A percentile compares a stretch with the other conserved stretches of the same genome.
These are phyloP conservation scores for Pseudogymnoascus sp. DNA, from an alignment of 2,329 filamentous ascomycete genomes.

Conservation along the genomic window DNA sequence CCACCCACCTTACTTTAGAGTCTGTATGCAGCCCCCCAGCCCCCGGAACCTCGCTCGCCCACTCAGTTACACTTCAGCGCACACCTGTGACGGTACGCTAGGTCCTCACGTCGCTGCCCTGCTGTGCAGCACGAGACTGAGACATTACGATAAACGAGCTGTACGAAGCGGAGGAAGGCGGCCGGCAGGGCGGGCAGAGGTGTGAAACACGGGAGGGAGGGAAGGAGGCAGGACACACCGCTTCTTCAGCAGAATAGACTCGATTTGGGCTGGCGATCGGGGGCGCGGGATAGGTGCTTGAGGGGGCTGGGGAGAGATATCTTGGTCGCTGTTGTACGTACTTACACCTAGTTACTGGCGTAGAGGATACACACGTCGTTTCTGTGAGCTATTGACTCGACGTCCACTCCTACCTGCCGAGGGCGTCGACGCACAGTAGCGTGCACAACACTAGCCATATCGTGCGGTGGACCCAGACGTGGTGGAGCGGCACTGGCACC, in stretches of 20 bases:
- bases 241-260: background rate
- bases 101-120: background rate
- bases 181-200: background rate
- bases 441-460: background rate
- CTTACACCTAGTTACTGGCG: background rate
- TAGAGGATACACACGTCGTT: background rate
- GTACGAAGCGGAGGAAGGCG: background rate
- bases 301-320: background rate
- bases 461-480: background rate
- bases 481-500: background rate
- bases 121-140: background rate
- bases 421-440: background rate
- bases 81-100: too few relatives aligned
- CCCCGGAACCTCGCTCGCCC: background rate
- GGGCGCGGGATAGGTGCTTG: background rate
- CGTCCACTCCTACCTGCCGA: background rate
- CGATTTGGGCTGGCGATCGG: too few relatives aligned
- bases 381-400: background rate
- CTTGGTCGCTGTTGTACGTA: too few relatives aligned
- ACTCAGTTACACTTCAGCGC: background rate
- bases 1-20: background rate
- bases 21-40: background rate
- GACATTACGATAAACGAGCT: slow-evolving; percentile 3
- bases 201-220: background rate
- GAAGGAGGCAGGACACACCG: background rate